Conservation (phyloP, 106 monocot species). For the Allium cepa region DNA sequence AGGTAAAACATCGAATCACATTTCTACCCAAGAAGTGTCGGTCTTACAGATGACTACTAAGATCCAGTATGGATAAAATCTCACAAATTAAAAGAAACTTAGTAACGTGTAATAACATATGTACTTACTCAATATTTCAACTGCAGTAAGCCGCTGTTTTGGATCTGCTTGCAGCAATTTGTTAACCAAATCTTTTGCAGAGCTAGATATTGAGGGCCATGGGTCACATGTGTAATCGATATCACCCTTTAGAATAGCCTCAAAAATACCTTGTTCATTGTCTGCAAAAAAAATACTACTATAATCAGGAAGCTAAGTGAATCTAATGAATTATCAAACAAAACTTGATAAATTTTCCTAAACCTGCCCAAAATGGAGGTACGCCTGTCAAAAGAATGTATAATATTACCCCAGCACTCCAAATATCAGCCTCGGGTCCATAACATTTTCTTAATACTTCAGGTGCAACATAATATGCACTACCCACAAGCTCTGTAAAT, state of each 20-base stretch:
- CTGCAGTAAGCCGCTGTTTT: constrained; percentile 52
- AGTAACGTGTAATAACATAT: not conserved
- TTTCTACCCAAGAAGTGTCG: too few species aligned
- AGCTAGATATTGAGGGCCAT: constrained; percentile 78
- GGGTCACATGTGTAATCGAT: constrained; percentile 60
- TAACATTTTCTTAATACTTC: constrained; percentile 64
- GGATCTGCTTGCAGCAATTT: constrained; percentile 58
- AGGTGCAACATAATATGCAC: constrained; percentile 94
- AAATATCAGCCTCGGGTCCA: constrained; percentile 81
- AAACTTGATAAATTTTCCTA: too few species aligned
- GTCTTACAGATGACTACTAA: too few species aligned
- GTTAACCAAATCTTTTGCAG: constrained; percentile 65
- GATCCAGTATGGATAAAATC: too few species aligned
- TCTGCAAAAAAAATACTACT: constrained; percentile 28
- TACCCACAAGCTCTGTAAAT: constrained; percentile 81
- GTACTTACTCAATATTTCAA: constrained; percentile 49
- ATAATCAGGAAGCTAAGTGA: constrained; percentile 1
- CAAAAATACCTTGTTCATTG: constrained; percentile 59
- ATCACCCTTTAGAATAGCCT: constrained; percentile 49
- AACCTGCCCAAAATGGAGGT: constrained; percentile 83
- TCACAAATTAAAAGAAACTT: too few species aligned
- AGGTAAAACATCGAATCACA: too few species aligned
- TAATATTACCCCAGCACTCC: constrained; percentile 97
- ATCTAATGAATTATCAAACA: too few species aligned
- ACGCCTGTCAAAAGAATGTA: constrained; percentile 93